Evolutionary conservation across 2,329 filamentous ascomycete genomes (phyloP), one percentile per base, ranked within the genome.

Genomic region (Fusarium bactridioides): DNA sequence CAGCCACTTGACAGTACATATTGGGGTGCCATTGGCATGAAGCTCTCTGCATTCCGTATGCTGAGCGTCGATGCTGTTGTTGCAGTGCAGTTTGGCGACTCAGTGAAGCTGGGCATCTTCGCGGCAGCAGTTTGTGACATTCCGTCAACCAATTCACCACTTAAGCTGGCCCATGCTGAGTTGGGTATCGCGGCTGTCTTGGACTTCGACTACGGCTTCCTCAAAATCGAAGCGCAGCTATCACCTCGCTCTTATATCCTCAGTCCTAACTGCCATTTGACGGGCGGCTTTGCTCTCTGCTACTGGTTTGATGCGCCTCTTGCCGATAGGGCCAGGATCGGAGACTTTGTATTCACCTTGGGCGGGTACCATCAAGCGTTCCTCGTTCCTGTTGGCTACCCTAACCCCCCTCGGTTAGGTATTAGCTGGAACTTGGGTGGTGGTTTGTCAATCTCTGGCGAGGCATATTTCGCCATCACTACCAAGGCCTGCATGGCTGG

Each of bases 391-490:
- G 21, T 55, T 1, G 70, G 78, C 10, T 87, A 82, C 51, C 84
- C 84, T 0, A 75, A 74, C 4, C 82, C 83, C 0, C 75, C 78
- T 9, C 79, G 84, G 2, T 74, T 86, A 0, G 80, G 75, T 12
- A 84, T 85, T 57, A 76, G 66, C 61, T 85, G 82, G 81, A 56
- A 60, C 5, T 65, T 82, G 16, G 77, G 77, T 23, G 60, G 62
- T 12, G 66, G 60, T 1, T 67, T 86, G 29, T 76, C 56, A 3
- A 80, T 86, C 50, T 67, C 67, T 7, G 84, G 84, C 3, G 65
- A 84, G 59, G 81, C 83, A 1, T 86, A 85, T 74, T 85, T 85
- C 54, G 84, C 84, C 35, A 81, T 86, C 33, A 86, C 84, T 0
- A 83, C 84, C 10, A 84, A 84, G 55, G 74, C 64, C 0, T 81